Base-by-base conservation (phyloP, 768 basidiomycete species). In the Russula compacta region DNA sequence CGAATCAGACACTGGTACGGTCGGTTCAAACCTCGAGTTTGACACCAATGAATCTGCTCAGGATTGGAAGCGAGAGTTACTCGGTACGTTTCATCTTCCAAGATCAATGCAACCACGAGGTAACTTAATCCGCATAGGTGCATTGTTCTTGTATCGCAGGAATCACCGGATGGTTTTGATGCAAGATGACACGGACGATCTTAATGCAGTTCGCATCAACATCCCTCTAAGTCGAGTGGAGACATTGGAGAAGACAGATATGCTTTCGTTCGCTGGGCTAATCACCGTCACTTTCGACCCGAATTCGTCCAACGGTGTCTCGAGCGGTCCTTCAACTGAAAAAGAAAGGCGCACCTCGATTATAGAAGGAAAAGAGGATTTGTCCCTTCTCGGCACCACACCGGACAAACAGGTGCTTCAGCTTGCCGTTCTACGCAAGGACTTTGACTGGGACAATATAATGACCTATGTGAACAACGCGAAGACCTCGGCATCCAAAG, bases 1-100 rank as follows among this genome's bases (percentile, higher is more conserved):
- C 39, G 71, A 74, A 3, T 63, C 69, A 7, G 65, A 67, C 32
- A 66, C 67, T 6, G 71, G 71, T 7, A 59, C 58, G 6, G 57
- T 33, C 32, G 67, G 69, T 33, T 69, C 72, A 51, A 70, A 64
- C 53, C 72, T 74, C 15, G 83, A 83, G 64, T 81, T 84, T 50
- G 85, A 84, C 64, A 86, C 83, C 0, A 74, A 77, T 61, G 83
- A 82, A 67, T 77, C 81, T 24, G 76, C 80, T 12, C 65, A 69
- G 32, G 78, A 77, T 15, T 83, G 82, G 81, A 71, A 75, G 43
- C 71, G 74, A 56, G 82, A 83, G 64, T 40, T 84, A 3, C 69
- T 70, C 36, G 80, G 80, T 75, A 57, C 32, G 70, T 63, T 42
- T 4, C 60, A 19, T 43, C 49, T 24, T 38, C 56, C 0, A 36